A percentile compares a stretch with the other conserved stretches of the same genome.
These are phyloP conservation scores for Aristolochia californica DNA, from an alignment of 164 flowering plant genomes.

Conservation along the genomic window DNA sequence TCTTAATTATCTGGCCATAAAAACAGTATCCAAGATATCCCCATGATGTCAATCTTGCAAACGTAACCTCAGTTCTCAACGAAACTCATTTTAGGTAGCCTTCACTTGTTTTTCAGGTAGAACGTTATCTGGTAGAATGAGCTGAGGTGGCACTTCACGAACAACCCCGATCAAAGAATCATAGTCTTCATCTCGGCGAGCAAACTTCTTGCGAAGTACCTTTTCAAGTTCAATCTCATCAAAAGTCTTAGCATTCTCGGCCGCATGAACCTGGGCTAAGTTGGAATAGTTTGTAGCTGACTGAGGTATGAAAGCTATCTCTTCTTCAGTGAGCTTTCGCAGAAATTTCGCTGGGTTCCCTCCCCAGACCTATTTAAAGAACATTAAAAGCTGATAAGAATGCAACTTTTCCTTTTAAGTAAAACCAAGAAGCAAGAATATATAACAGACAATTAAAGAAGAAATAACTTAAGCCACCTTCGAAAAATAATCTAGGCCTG, in stretches of 20 bases:
- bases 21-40: too few species aligned
- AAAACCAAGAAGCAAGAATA: too few species aligned
- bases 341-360: conserved; percentile 94
- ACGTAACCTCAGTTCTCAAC: neutral
- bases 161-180: conserved; percentile 78
- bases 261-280: conserved; percentile 84
- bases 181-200: conserved; percentile 77
- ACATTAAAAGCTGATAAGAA: neutral
- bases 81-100: conserved; percentile 12
- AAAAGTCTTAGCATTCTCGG: conserved; percentile 77
- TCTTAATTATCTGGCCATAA: too few species aligned
- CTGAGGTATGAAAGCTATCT: conserved; percentile 66
- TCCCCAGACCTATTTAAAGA: conserved; percentile 69
- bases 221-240: conserved; percentile 90
- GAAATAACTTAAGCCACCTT: too few species aligned
- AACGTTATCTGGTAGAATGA: conserved; percentile 63
- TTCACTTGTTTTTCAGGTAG: conserved; percentile 48
- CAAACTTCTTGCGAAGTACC: conserved; percentile 78
- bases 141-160: conserved; percentile 69
- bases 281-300: conserved; percentile 83
- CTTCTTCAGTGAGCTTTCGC: conserved; percentile 85
- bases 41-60: neutral
- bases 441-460: too few species aligned
- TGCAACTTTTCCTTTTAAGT: neutral
- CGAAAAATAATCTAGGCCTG: too few species aligned